Percentiles rank a stretch among this genome's conserved stretches.
phyloP scores from a whole-genome alignment of 163 green algal species.

The Scenedesmus sp. region DNA sequence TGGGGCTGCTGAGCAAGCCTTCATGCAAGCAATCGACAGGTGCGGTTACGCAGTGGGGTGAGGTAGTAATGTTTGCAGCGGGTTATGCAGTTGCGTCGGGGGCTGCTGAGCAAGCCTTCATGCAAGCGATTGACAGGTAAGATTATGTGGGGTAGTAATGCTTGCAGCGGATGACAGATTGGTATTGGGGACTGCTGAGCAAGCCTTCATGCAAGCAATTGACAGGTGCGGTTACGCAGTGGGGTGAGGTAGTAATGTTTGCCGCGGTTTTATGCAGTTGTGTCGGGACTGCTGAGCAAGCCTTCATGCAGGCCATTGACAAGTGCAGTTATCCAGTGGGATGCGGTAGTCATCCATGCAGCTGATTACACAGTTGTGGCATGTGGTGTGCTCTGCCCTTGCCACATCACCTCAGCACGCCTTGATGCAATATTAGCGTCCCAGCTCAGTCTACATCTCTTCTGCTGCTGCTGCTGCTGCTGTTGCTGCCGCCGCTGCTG shows the following conservation, averaged over 20 bases:
- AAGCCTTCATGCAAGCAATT: neutral
- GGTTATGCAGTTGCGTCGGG: neutral
- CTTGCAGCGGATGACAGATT: neutral
- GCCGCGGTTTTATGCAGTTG: neutral
- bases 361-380: too few relatives aligned
- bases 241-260: neutral
- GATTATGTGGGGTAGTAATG: neutral
- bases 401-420: too few relatives aligned
- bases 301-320: neutral
- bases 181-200: too few relatives aligned
- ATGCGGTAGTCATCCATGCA: too few relatives aligned
- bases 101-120: neutral
- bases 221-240: neutral
- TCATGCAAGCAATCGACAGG: constrained; percentile 12
- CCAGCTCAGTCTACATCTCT: neutral
- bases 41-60: neutral
- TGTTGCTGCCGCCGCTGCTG: constrained; percentile 2
- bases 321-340: neutral
- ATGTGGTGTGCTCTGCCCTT: neutral
- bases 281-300: neutral
- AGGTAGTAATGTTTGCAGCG: neutral
- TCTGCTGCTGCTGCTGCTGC: neutral
- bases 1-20: constrained; percentile 1
- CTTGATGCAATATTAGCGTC: too few relatives aligned
- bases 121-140: constrained; percentile 7